Evolutionary conservation across 345 rosid species (phyloP), one percentile per base, ranked within the genome.

Genomic region (Brassica cretica): DNA sequence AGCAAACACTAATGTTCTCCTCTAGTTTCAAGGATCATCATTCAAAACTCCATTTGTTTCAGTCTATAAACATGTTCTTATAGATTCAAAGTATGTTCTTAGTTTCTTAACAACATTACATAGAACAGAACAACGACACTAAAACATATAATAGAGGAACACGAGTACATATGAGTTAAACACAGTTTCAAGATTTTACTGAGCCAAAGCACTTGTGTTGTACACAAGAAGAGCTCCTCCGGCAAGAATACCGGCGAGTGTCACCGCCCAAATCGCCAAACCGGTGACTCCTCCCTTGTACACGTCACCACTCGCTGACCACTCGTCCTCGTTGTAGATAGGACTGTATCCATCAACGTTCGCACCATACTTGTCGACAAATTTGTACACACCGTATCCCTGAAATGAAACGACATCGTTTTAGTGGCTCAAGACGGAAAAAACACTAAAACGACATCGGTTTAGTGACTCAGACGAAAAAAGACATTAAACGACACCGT

Each of bases 321-420:
- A 93, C 0, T 95, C 99, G 0, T 76, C 16, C 2, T 82, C 70
- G 81, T 88, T 5, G 91, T 72, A 93, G 80, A 95, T 91, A 29
- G 99, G 98, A 84, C 95, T 92, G 96, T 95, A 95, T 0, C 99
- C 97, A 72, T 93, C 98, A 1, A 95, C 98, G 49, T 93, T 95
- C 16, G 99, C 98, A 25, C 98, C 98, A 12, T 95, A 95, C 78
- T 95, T 93, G 96, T 95, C 99, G 1, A 86, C 91, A 78, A 61
- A 95, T 69, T 93, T 96, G 91, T 93, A 95, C 2, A 91, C 98
- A 53, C 98, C 99, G 88, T 95, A 93, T 67, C 99, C 99, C 99
- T 95, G 84, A 15, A 2, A 11, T 0, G 27, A 14, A 37, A 71
- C 73, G 68, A 29, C 68, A 64, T 27, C 73, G 67, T 7, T 77